Evolutionary conservation across 129 eudicot genomes (phyloP).

Genomic region (Helichrysum umbraculigerum): DNA sequence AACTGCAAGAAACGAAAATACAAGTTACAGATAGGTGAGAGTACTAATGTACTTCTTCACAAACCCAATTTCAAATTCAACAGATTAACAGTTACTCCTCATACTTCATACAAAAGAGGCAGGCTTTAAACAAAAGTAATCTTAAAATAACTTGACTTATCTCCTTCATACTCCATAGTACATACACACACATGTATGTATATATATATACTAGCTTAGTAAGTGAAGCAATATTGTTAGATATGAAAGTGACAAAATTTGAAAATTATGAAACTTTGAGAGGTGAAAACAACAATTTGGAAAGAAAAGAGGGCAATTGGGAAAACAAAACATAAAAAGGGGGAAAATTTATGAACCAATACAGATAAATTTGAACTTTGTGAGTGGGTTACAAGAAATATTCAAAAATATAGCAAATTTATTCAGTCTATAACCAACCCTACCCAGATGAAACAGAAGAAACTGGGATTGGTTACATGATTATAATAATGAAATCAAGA

Average conservation of each 20-base stretch:
- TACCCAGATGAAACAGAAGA: not conserved
- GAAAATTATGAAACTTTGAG: slow-evolving; percentile 17
- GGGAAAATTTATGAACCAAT: not conserved
- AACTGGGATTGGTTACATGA: slow-evolving; percentile 9
- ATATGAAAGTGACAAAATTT: slow-evolving; percentile 1
- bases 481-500: not conserved
- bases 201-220: not conserved
- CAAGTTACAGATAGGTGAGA: not conserved
- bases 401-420: not conserved
- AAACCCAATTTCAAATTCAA: not conserved
- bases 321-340: not conserved
- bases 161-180: not conserved
- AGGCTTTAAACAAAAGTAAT: not conserved
- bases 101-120: too few species aligned
- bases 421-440: not conserved
- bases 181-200: not conserved
- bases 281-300: slow-evolving; percentile 16
- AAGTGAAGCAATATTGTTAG: slow-evolving; percentile 4
- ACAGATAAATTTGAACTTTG: slow-evolving; percentile 7
- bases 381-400: not conserved
- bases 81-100: not conserved
- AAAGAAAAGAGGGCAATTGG: slow-evolving; percentile 21
- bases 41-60: not conserved
- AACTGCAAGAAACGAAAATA: not conserved
- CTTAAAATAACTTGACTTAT: not conserved